Percentiles rank a stretch among this genome's conserved stretches.
phyloP scores from a whole-genome alignment of 768 basidiomycete species.

The Pisolithus tinctorius region DNA sequence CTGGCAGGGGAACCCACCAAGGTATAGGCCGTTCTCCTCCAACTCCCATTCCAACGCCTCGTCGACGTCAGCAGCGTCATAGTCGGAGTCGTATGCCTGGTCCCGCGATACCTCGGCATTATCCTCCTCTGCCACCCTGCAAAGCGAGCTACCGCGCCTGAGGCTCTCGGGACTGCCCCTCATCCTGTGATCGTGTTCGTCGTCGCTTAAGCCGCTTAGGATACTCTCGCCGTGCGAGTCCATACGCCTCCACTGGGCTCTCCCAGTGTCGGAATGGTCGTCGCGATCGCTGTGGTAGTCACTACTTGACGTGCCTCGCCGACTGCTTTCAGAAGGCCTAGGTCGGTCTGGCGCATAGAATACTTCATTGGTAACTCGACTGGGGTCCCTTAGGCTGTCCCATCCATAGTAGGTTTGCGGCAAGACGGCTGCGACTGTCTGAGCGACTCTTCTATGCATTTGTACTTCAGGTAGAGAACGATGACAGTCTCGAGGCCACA shows the following conservation, averaged over 20 bases:
- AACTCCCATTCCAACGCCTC: slow-evolving; percentile 41
- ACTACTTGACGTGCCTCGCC: slow-evolving; percentile 8
- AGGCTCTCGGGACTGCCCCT: slow-evolving; percentile 31
- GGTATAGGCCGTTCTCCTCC: slow-evolving; percentile 43
- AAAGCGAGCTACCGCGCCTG: slow-evolving; percentile 20
- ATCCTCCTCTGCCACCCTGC: slow-evolving; percentile 35
- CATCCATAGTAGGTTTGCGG: slow-evolving; percentile 15
- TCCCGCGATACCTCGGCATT: slow-evolving; percentile 10
- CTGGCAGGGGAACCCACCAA: slow-evolving; percentile 29
- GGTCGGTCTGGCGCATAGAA: not conserved
- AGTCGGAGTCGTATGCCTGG: slow-evolving; percentile 10
- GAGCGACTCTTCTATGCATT: slow-evolving; percentile 28
- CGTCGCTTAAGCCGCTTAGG: slow-evolving; percentile 22
- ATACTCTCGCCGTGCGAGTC: slow-evolving; percentile 28
- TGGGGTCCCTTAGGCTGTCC: slow-evolving; percentile 16
- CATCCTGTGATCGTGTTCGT: slow-evolving; percentile 19
- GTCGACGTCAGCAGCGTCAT: slow-evolving; percentile 29
- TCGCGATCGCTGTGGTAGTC: slow-evolving; percentile 18
- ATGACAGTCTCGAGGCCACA: slow-evolving; percentile 1
- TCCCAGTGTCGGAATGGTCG: slow-evolving; percentile 12
- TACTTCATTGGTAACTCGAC: slow-evolving; percentile 9
- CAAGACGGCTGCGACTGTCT: slow-evolving; percentile 23
- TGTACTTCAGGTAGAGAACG: not conserved
- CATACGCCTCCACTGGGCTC: slow-evolving; percentile 25
- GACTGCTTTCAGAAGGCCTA: slow-evolving; percentile 1